phyloP scores from a whole-genome alignment of 805 yeast species.

The Babjeviella inositovora region DNA sequence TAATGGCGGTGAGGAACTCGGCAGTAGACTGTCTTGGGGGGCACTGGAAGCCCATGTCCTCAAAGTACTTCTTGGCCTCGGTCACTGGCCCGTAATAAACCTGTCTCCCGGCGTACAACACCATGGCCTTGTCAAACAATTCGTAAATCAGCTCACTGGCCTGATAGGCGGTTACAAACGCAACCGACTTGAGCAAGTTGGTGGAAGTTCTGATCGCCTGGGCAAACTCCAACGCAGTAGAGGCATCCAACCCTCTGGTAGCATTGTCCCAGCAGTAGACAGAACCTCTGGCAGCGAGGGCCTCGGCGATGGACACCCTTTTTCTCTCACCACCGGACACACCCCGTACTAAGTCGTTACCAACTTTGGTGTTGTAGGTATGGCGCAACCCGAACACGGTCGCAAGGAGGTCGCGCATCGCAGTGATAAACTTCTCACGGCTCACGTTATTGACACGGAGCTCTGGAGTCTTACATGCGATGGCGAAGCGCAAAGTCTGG shows the following conservation, averaged over 20 bases:
- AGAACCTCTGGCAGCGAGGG: constrained; percentile 45
- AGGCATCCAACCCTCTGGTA: constrained; percentile 74
- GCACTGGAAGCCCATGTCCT: constrained; percentile 46
- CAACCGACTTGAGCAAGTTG: constrained; percentile 29
- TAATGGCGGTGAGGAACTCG: constrained; percentile 53
- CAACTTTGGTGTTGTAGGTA: constrained; percentile 43
- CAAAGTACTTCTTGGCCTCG: constrained; percentile 40
- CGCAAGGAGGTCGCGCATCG: constrained; percentile 26
- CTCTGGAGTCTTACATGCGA: constrained; percentile 52
- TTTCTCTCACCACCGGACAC: constrained; percentile 81
- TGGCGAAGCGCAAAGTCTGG: constrained; percentile 57
- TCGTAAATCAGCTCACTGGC: constrained; percentile 54
- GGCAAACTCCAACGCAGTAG: constrained; percentile 67
- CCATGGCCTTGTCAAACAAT: constrained; percentile 44
- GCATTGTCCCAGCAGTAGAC: constrained; percentile 70
- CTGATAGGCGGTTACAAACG: constrained; percentile 56
- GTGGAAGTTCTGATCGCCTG: constrained; percentile 53
- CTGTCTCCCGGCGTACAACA: constrained; percentile 44
- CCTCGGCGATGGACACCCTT: constrained; percentile 74
- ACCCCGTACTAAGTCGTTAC: constrained; percentile 49
- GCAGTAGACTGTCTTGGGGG: constrained; percentile 57
- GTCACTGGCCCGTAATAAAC: constrained; percentile 46
- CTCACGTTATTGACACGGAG: constrained; percentile 28
- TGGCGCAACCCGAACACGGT: constrained; percentile 46
- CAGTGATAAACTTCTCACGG: too few species aligned